A percentile compares a stretch with the other conserved stretches of the same genome.
Conservation (phyloP, 2,329 filamentous ascomycete species). For the Zasmidium cellare region DNA sequence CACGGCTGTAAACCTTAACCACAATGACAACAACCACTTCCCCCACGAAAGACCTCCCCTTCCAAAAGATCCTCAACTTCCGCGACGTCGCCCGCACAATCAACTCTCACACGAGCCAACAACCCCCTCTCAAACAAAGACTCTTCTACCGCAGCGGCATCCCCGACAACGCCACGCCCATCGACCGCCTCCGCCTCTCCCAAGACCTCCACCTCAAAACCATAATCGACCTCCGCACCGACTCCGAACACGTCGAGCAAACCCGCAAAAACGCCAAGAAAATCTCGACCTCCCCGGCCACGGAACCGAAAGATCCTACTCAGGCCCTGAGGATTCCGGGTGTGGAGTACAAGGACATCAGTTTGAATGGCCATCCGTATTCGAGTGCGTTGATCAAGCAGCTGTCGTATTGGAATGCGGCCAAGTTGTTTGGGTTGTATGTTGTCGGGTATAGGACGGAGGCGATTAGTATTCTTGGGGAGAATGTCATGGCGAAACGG, state of each 20-base stretch:
- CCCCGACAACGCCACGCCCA: slow-evolving; percentile 67
- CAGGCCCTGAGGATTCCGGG: slow-evolving; percentile 58
- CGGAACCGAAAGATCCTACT: slow-evolving; percentile 46
- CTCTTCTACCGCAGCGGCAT: slow-evolving; percentile 31
- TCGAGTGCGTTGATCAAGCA: slow-evolving; percentile 67
- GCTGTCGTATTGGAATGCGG: slow-evolving; percentile 65
- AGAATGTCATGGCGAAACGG: slow-evolving; percentile 69
- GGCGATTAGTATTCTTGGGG: slow-evolving; percentile 68
- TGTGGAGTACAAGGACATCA: slow-evolving; percentile 65
- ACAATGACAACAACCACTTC: no score
- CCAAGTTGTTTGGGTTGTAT: slow-evolving; percentile 64
- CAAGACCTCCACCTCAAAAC: slow-evolving; percentile 65
- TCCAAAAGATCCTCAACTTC: slow-evolving; percentile 70
- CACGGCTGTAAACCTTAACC: no score
- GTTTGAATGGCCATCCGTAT: slow-evolving; percentile 71
- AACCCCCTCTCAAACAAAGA: slow-evolving; percentile 36
- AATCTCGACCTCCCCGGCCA: slow-evolving; percentile 43
- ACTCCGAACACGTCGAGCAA: slow-evolving; percentile 49
- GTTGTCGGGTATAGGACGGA: slow-evolving; percentile 65
- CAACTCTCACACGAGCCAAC: slow-evolving; percentile 57
- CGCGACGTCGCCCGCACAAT: slow-evolving; percentile 71
- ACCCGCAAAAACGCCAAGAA: slow-evolving; percentile 60
- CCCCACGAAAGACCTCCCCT: no score
- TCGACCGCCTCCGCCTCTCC: slow-evolving; percentile 62
- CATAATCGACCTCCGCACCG: slow-evolving; percentile 77